Conservation (phyloP, 192 early-diverging fungal genomes). For the Gorgonomyces haynaldii region DNA sequence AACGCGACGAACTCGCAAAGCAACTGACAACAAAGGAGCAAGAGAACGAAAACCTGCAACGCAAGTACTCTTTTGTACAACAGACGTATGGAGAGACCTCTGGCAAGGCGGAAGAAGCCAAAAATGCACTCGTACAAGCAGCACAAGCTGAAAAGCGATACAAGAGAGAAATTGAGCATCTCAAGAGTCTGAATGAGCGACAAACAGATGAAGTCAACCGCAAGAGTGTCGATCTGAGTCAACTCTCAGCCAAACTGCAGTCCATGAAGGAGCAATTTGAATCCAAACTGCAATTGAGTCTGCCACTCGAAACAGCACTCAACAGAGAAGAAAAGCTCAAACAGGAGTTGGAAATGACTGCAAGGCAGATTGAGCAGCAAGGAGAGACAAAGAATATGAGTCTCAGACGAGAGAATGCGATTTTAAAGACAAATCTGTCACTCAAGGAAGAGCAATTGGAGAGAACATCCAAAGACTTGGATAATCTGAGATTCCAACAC, state of each 20-base stretch:
- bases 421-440: conserved; percentile 15
- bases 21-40: neutral
- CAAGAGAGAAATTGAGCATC: neutral
- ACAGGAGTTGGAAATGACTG: conserved; percentile 11
- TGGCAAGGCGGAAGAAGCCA: no score
- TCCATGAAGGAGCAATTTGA: conserved; percentile 29
- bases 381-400: conserved; percentile 23
- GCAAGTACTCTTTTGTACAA: no score
- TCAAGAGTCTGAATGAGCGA: neutral
- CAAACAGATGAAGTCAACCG: neutral
- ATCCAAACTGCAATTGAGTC: conserved; percentile 16
- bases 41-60: no score
- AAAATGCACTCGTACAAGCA: no score
- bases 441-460: conserved; percentile 15
- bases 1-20: neutral
- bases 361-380: conserved; percentile 7
- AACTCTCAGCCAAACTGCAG: conserved; percentile 21
- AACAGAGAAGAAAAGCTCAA: conserved; percentile 25
- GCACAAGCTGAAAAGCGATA: neutral
- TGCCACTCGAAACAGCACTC: conserved; percentile 4
- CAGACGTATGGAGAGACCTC: no score
- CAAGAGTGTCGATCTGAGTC: neutral
- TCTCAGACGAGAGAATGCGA: conserved; percentile 30
- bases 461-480: neutral
- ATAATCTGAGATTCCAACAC: conserved; percentile 1